Base-by-base conservation (phyloP, 2,329 filamentous ascomycete genomes). In the Thelonectria blattea region DNA sequence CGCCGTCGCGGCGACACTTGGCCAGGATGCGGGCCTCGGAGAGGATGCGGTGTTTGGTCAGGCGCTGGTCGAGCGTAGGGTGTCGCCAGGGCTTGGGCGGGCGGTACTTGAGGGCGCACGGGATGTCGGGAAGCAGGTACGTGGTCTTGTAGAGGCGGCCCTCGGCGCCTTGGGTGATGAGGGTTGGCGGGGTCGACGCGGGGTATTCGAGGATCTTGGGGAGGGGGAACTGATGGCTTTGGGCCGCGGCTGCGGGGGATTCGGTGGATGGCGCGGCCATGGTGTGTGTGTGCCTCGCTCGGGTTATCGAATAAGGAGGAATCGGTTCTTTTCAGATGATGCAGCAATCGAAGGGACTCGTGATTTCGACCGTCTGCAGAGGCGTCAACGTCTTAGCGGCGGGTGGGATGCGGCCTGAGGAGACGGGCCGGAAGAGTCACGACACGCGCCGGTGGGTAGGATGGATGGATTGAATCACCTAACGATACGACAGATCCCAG, bases 91-190 rank as follows among this genome's bases (percentile, higher is more conserved):
- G 87, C 79, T 99, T 99, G 24, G 88, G 83, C 0, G 94, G 93
- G 1, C 95, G 91, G 82, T 96, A 88, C 80, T 99, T 99, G 64
- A 98, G 86, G 1, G 94, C 92, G 73, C 88, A 91, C 14, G 90
- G 86, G 10, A 86, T 81, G 58, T 81, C 75, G 41, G 91, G 85
- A 1, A 84, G 75, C 56, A 97, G 88, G 79, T 92, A 96, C 56
- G 86, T 88, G 17, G 92, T 94, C 76, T 88, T 89, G 86, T 96
- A 98, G 73, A 99, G 87, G 66, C 94, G 92, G 61, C 92, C 93
- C 85, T 99, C 95, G 74, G 95, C 95, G 78, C 95, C 95, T 83
- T 98, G 95, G 58, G 92, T 89, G 69, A 98, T 86, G 72, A 97
- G 90, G 50, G 74, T 76, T 64, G 92, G 87, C 50, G 85, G 77